Evolutionary conservation across 176 grass and related monocot species (phyloP), one percentile per base, ranked within the genome.

Genomic region (Raddia guianensis): DNA sequence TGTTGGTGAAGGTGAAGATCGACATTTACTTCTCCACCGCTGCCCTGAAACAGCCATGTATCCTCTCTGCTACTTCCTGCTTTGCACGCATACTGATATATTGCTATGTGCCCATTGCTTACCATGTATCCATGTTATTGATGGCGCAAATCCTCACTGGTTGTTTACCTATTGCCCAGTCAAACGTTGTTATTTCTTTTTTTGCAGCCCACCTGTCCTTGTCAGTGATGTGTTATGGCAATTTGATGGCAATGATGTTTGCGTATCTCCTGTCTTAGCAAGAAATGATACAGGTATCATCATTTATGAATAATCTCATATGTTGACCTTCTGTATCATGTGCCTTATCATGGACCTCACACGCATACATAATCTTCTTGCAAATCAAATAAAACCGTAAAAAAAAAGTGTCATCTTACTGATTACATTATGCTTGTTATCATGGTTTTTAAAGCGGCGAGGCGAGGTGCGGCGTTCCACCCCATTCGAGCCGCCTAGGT

Each of bases 1-100:
- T 71, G 86, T 91, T 34, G 96, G 96, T 12, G 96, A 98, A 87
- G 92, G 90, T 11, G 92, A 95, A 45, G 86, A 86, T 73, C 88
- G 92, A 0, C 96, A 98, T 53, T 86, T 98, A 72, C 63, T 98
- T 79, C 86, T 98, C 56, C 80, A 95, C 51, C 84, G 86, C 43
- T 91, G 90, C 86, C 81, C 86, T 55, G 96, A 99, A 86, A 99
- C 92, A 61, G 87, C 96, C 56, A 95, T 99, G 96, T 99, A 58
- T 72, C 21, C 13, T 77, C 52, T 16, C 68, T 0, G 48, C 33
- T 32, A 11, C 73, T 33, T 77, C 6, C 77, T 43, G n/a, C 15
- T 70, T n/a, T 18, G 43, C 35, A 4, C 61, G 52, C 16, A 21
- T 42, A 18, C 47, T 48, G 45, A 61, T 16, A 42, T 78, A 8